Evolutionary conservation across 495 filamentous ascomycete genomes (phyloP), one percentile per base, ranked within the genome.

Genomic region (Bacidia gigantensis): DNA sequence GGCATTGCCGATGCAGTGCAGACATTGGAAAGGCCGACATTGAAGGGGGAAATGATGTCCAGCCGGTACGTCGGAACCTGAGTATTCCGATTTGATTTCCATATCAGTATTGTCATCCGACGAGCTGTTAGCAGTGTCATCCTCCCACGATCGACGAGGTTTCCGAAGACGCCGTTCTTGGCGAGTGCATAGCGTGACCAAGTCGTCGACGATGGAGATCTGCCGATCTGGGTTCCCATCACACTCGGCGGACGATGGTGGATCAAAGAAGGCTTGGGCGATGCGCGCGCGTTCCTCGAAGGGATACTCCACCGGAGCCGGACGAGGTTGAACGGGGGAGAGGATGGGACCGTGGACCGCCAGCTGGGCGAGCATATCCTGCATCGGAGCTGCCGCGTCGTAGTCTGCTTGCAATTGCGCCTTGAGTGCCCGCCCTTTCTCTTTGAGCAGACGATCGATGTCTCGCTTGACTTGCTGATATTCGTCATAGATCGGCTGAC

Each of bases 1-100:
- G 58, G 51, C 14, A 49, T 51, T 9, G 26, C 29, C 12, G 60
- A 62, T 52, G 61, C 60, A 2, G 64, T 48, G 29, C 57, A 59
- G 11, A 48, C 24, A 23, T 64, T 41, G 0, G 45, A 23, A 46
- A 25, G 50, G 42, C 29, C 38, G 18, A 17, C 25, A 46, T 53
- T 18, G 12, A n/a, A 49, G 2, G n/a, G 40, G 65, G 49, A 18
- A 65, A 52, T n/a, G 59, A 62, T 18, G 62, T 55, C 0, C 57
- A 56, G 54, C 59, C 2, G 17, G 38, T 11, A 17, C 26, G 2
- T 54, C 44, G 12, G 26, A 39, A 14, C 39, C 45, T 11, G 42
- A 38, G 20, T 20, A 45, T 41, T 52, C 40, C 18, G 50, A 35
- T 46, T 46, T 35, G 7, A 11, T 49, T 17, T 21, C 39, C 20